Percentiles rank a stretch among this genome's conserved stretches.
Conservation (phyloP, 2,329 filamentous ascomycete species). For the Colletotrichum sp. region DNA sequence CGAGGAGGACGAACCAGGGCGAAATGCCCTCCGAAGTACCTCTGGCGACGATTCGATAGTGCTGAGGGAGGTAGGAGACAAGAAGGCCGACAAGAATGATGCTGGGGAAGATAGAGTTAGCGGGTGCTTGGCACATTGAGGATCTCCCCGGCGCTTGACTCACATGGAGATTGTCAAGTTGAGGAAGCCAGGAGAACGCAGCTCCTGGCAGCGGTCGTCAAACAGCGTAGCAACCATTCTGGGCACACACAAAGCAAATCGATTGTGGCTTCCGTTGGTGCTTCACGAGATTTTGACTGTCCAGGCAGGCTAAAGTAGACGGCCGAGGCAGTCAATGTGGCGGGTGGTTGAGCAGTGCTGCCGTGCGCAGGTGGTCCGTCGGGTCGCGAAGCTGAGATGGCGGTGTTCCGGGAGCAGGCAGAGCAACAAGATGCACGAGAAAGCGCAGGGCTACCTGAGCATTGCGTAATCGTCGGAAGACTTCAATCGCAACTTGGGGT, state of each 20-base stretch:
- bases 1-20: slow-evolving; percentile 93
- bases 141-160: slow-evolving; percentile 20
- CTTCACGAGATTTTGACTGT: neutral
- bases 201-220: slow-evolving; percentile 52
- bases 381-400: neutral
- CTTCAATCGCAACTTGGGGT: neutral
- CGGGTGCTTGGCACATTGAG: neutral
- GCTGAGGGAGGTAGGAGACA: slow-evolving; percentile 92
- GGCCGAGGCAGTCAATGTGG: neutral
- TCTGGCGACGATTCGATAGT: slow-evolving; percentile 86
- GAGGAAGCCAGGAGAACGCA: slow-evolving; percentile 57
- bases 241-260: neutral
- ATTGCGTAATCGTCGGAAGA: slow-evolving; percentile 7
- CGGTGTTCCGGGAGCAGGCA: neutral
- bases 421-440: neutral
- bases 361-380: neutral
- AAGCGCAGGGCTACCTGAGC: neutral
- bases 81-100: slow-evolving; percentile 87
- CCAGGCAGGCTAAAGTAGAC: neutral
- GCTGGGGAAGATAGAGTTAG: slow-evolving; percentile 38
- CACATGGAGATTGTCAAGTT: slow-evolving; percentile 64
- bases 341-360: neutral
- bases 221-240: slow-evolving; percentile 12
- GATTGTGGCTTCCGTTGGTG: neutral
- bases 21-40: slow-evolving; percentile 93